Conservation (phyloP, 768 basidiomycete species). For the Kondoa subrosea region DNA sequence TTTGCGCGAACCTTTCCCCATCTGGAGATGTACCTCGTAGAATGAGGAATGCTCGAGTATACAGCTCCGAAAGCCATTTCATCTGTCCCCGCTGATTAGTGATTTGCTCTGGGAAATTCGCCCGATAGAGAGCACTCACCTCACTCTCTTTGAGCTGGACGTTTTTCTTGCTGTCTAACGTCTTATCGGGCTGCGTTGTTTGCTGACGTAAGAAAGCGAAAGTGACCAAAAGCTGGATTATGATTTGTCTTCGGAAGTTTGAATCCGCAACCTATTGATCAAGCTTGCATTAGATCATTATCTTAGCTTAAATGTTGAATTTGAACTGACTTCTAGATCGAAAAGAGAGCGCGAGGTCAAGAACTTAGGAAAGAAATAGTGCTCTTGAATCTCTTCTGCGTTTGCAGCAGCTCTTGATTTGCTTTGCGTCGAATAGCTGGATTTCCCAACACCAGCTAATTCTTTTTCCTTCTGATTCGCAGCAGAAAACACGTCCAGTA, state of each 20-base stretch:
- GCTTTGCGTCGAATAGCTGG: conserved; percentile 7
- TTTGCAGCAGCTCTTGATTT: not conserved
- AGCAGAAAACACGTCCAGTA: conserved; percentile 63
- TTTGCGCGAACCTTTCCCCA: conserved; percentile 59
- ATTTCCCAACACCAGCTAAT: conserved; percentile 34
- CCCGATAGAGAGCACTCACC: too few relatives aligned
- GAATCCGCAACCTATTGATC: conserved; percentile 60
- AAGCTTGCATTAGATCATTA: conserved; percentile 11
- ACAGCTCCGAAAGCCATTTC: conserved; percentile 57
- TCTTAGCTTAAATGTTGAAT: not conserved
- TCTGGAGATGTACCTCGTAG: conserved; percentile 49
- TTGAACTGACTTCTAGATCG: conserved; percentile 55
- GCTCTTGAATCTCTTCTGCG: conserved; percentile 34
- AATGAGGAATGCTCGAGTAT: conserved; percentile 41
- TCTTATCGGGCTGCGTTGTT: conserved; percentile 32
- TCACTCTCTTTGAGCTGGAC: too few relatives aligned
- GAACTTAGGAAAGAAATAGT: conserved; percentile 90
- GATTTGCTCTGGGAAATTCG: too few relatives aligned
- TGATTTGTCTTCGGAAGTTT: conserved; percentile 78
- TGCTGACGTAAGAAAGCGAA: conserved; percentile 44
- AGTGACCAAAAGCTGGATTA: conserved; percentile 46
- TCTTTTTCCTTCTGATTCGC: conserved; percentile 75
- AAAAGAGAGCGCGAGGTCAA: conserved; percentile 71
- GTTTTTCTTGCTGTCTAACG: too few relatives aligned
- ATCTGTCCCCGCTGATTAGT: too few relatives aligned